These are phyloP conservation scores for Scheffersomyces segobiensis DNA, from an alignment of 1,139 yeast species.

Conservation along the genomic window DNA sequence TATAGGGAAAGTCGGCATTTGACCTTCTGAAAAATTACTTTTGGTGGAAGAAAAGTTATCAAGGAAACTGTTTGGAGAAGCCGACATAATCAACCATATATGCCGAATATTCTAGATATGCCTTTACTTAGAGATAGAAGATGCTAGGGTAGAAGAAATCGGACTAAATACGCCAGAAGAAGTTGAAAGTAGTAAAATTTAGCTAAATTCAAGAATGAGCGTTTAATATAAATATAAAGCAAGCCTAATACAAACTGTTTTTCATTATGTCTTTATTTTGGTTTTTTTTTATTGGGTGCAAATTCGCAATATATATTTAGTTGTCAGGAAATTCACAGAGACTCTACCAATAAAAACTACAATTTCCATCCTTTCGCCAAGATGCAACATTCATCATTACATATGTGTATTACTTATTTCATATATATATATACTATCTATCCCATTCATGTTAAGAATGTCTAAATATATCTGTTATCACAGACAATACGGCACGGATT, in stretches of 20 bases:
- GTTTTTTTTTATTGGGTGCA: background rate
- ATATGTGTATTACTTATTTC: no score
- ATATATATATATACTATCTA: no score
- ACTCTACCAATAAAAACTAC: no score
- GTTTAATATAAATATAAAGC: no score
- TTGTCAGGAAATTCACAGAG: background rate
- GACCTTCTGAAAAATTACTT: background rate
- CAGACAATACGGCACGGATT: background rate
- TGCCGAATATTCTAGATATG: background rate
- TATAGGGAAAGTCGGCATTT: background rate
- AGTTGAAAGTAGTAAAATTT: no score
- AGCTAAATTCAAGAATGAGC: no score
- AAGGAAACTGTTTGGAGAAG: background rate
- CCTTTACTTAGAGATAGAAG: no score
- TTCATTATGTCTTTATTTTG: no score
- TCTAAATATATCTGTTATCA: background rate
- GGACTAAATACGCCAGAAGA: background rate
- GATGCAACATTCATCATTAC: background rate
- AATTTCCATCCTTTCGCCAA: no score
- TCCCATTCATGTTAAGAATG: background rate
- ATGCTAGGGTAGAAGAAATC: background rate
- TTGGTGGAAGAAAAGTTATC: background rate
- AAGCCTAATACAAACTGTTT: no score
- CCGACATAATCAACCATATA: background rate
- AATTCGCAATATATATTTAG: background rate